Conservation (phyloP, 2,329 filamentous ascomycete species). For the Didymella glomerata region DNA sequence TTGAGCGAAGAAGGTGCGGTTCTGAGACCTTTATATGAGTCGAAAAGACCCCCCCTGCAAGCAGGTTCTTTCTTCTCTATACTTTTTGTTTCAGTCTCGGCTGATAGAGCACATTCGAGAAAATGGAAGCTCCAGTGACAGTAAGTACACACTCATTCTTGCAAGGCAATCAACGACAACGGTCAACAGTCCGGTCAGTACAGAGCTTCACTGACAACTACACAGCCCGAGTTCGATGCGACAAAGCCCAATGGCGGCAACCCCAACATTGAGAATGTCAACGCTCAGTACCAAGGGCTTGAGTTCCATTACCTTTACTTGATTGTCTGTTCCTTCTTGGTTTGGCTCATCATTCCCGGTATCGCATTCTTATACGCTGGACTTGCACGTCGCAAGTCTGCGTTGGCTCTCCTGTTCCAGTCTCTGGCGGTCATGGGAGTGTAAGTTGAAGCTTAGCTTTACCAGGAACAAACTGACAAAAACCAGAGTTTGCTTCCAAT, state of each 20-base stretch:
- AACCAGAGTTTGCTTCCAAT: constrained; percentile 61
- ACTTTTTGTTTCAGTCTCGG: constrained; percentile 7
- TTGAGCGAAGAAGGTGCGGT: constrained; percentile 16
- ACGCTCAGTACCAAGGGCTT: constrained; percentile 65
- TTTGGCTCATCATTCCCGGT: constrained; percentile 73
- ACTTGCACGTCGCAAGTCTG: constrained; percentile 68
- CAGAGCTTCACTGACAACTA: constrained; percentile 12
- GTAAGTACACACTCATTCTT: constrained; percentile 23
- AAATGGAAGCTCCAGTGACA: constrained; percentile 29
- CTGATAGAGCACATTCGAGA: constrained; percentile 1
- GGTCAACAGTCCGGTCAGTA: not conserved
- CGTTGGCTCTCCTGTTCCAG: constrained; percentile 69
- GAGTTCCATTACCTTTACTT: constrained; percentile 71
- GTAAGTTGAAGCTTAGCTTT: constrained; percentile 31
- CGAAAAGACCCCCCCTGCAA: constrained; percentile 28
- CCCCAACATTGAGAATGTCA: constrained; percentile 62
- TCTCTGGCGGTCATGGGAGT: constrained; percentile 66
- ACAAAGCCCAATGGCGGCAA: constrained; percentile 63
- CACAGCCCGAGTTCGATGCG: constrained; percentile 52
- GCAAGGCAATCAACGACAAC: not conserved
- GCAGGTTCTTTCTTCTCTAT: constrained; percentile 8
- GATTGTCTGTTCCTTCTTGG: constrained; percentile 66
- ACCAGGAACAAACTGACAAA: not conserved
- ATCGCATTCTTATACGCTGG: constrained; percentile 72
- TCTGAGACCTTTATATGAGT: constrained; percentile 33